Evolutionary conservation across 139 green algal genomes (phyloP).

Genomic region (Medakamo hakoo): DNA sequence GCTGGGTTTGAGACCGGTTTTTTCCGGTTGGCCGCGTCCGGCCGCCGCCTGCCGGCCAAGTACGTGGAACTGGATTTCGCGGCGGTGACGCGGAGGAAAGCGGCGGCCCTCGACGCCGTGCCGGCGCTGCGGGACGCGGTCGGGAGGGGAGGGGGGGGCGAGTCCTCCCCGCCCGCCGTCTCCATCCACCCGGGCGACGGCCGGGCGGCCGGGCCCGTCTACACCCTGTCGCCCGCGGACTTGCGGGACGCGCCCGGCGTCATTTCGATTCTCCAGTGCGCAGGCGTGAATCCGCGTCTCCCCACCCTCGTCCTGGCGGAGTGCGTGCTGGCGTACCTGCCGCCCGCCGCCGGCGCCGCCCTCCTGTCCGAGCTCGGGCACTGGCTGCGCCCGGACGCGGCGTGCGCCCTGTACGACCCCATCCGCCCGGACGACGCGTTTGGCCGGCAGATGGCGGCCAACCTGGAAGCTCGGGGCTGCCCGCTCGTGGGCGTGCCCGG

Average conservation of each 20-base stretch:
- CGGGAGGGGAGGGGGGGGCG: background rate
- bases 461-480: conserved; percentile 66
- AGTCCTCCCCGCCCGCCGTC: background rate
- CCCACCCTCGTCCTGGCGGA: conserved; percentile 68
- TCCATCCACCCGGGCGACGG: conserved; percentile 5
- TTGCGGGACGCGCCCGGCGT: conserved; percentile 32
- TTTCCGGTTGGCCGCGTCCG: conserved; percentile 26
- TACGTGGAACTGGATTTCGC: background rate
- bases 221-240: conserved; percentile 50
- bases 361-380: conserved; percentile 33
- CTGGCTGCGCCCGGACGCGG: conserved; percentile 20
- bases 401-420: conserved; percentile 57
- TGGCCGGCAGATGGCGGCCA: conserved; percentile 71
- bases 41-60: too few relatives aligned
- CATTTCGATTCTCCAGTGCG: conserved; percentile 16
- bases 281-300: conserved; percentile 23
- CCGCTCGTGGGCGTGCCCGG: conserved; percentile 39
- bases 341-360: conserved; percentile 25
- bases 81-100: conserved; percentile 30
- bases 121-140: conserved; percentile 6
- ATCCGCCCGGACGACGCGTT: conserved; percentile 69
- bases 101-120: conserved; percentile 15
- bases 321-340: conserved; percentile 83
- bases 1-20: conserved; percentile 64
- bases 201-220: conserved; percentile 17